These are phyloP conservation scores for Fraxinus velutina DNA, from an alignment of 305 asterid species.

Conservation along the genomic window DNA sequence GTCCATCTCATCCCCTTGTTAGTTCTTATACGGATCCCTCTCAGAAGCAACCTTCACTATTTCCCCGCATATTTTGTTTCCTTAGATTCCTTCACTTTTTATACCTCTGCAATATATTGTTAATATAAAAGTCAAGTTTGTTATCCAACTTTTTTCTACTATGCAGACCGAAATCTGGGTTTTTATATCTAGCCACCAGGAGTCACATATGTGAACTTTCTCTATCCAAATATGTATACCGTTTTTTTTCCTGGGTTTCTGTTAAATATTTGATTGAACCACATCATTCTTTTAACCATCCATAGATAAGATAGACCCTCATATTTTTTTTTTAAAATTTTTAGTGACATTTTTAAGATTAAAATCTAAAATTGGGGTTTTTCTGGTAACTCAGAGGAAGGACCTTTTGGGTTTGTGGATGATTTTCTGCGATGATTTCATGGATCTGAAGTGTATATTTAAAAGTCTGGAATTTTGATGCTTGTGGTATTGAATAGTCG, in stretches of 20 bases:
- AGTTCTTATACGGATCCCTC: neutral
- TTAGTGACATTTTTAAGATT: neutral
- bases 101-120: neutral
- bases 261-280: neutral
- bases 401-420: neutral
- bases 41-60: neutral
- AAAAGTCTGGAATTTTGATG: neutral
- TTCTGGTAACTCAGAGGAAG: neutral
- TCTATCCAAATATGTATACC: neutral
- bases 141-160: neutral
- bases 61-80: neutral
- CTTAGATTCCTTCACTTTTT: neutral
- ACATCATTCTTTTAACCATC: neutral
- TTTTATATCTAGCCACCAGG: neutral
- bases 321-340: neutral
- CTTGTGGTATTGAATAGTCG: neutral
- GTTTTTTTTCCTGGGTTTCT: neutral
- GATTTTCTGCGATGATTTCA: neutral
- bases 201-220: neutral
- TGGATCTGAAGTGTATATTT: neutral
- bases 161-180: neutral
- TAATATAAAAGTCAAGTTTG: neutral
- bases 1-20: neutral
- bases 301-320: neutral
- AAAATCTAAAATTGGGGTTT: neutral